Percentiles rank a stretch among this genome's conserved stretches.
phyloP scores from a whole-genome alignment of 495 filamentous ascomycete species.

The Neurospora pannonica region DNA sequence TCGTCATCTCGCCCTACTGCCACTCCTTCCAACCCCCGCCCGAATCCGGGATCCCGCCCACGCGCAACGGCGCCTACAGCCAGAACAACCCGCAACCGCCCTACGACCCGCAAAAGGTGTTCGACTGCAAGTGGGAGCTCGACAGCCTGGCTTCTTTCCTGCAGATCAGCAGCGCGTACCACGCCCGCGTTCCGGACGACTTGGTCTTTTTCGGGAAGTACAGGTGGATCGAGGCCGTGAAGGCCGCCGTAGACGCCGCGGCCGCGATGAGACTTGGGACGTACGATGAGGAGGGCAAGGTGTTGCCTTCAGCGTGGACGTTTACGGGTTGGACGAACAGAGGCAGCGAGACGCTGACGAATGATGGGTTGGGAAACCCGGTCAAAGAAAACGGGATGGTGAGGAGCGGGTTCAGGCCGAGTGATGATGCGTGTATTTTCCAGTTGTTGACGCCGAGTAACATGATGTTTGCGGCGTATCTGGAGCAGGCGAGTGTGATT shows the following conservation, averaged over 20 bases:
- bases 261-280: constrained; percentile 52
- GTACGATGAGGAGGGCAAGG: constrained; percentile 45
- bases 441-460: constrained; percentile 52
- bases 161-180: constrained; percentile 51
- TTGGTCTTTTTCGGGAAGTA: constrained; percentile 50
- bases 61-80: constrained; percentile 38
- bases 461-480: constrained; percentile 56
- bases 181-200: constrained; percentile 40
- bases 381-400: constrained; percentile 52
- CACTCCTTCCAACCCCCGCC: constrained; percentile 51
- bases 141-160: constrained; percentile 54
- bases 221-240: constrained; percentile 48
- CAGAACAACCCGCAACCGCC: constrained; percentile 37
- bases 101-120: constrained; percentile 43
- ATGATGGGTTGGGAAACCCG: constrained; percentile 52
- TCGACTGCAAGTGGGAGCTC: constrained; percentile 58
- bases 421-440: constrained; percentile 51
- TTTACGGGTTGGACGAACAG: constrained; percentile 50
- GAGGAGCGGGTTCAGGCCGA: constrained; percentile 53
- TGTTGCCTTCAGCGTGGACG: constrained; percentile 43
- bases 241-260: constrained; percentile 45
- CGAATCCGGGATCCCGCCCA: constrained; percentile 41
- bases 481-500: constrained; percentile 43
- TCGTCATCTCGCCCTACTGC: constrained; percentile 50
- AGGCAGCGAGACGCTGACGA: constrained; percentile 50